Evolutionary conservation across 176 grass and related monocot genomes (phyloP), one percentile per base, ranked within the genome.

Genomic region (Elaeis guineensis): DNA sequence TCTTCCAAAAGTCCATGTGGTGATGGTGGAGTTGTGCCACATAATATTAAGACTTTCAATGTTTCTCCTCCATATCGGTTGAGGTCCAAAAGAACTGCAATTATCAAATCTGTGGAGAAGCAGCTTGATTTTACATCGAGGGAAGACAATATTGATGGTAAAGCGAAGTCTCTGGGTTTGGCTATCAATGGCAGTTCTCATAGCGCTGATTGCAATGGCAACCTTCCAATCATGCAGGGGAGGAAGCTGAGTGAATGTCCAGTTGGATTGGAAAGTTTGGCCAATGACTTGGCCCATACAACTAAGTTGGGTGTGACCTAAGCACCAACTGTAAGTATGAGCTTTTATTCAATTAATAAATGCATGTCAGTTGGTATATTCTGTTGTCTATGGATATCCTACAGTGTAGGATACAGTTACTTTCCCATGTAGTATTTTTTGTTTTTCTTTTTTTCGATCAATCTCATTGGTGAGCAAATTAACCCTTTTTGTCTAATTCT

Each of bases 61-160:
- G 55, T 83, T 72, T 92, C 94, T 61, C 94, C 94, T 72, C 77
- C 71, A 2, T 93, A 98, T 77, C 75, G 72, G 79, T 80, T 85
- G 71, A 83, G 73, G 51, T 80, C 76, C 60, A 89, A 98, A 79
- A 82, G 94, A 73, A 77, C 84, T 60, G 63, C 69, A 26, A 71
- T 73, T 16, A 72, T 52, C 24, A 98, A 85, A 89, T 66, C 79
- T 49, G 67, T 98, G 60, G 85, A 85, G 77, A 92, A 93, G 76
- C 78, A 83, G 51, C 77, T 98, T 17, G 85, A 98, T 89, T 98
- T 98, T 85, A 79, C 83, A 75, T 58, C 71, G 57, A 69, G 64
- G 39, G 71, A 65, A 54, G 59, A 59, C 56, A 49, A 68, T 72
- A 17, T 50, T 60, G 19, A 55, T 54, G 19, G 69, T 83, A 84